phyloP scores from a whole-genome alignment of 768 basidiomycete species.

The Tephrocybe sp. region DNA sequence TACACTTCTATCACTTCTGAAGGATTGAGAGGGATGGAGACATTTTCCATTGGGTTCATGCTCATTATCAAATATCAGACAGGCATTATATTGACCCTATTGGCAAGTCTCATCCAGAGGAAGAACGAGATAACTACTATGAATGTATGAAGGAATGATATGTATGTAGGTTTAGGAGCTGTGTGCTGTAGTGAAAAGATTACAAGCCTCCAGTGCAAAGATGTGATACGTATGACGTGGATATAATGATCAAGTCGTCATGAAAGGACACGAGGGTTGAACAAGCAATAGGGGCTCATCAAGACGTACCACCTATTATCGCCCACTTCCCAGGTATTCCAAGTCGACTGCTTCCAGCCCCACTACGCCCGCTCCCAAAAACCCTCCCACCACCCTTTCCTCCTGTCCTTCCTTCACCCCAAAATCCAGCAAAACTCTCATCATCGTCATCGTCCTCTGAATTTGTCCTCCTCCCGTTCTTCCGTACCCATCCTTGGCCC shows the following conservation, averaged over 20 bases:
- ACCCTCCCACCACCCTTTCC: slow-evolving; percentile 7
- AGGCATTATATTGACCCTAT: no score
- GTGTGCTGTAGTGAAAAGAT: no score
- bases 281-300: neutral
- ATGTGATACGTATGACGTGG: no score
- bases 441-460: slow-evolving; percentile 27
- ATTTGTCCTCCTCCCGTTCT: slow-evolving; percentile 16
- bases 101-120: no score
- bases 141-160: slow-evolving; percentile 1
- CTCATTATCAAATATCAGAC: no score
- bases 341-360: slow-evolving; percentile 18
- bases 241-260: neutral
- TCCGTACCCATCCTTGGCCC: slow-evolving; percentile 25
- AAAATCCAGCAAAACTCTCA: slow-evolving; percentile 24
- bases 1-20: no score
- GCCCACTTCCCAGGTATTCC: slow-evolving; percentile 21
- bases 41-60: no score
- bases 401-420: slow-evolving; percentile 10
- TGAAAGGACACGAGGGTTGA: neutral
- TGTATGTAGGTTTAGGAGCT: neutral
- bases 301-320: slow-evolving; percentile 13
- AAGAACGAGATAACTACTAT: no score
- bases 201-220: no score
- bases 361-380: slow-evolving; percentile 25
- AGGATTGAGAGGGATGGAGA: no score